phyloP scores from a whole-genome alignment of 1,139 yeast genomes.

The Diutina catenulata region DNA sequence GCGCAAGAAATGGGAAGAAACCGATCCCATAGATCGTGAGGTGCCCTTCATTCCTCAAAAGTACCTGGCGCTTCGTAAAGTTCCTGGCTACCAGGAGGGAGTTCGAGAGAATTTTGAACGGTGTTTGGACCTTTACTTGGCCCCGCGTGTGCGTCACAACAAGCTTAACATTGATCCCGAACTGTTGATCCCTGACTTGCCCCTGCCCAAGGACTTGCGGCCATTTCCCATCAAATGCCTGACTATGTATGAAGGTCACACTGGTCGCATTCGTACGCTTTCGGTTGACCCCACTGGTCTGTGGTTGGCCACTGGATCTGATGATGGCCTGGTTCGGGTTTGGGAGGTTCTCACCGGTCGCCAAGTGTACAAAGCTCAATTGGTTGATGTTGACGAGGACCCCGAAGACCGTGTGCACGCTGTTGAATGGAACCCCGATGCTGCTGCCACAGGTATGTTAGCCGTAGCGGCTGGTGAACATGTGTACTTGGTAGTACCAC shows the following conservation, averaged over 20 bases:
- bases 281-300: slow-evolving; percentile 83
- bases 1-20: slow-evolving; percentile 54
- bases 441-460: slow-evolving; percentile 49
- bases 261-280: slow-evolving; percentile 69
- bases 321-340: slow-evolving; percentile 88
- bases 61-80: slow-evolving; percentile 71
- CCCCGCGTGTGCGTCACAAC: slow-evolving; percentile 91
- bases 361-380: slow-evolving; percentile 59
- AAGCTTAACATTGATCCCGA: slow-evolving; percentile 94
- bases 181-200: slow-evolving; percentile 87
- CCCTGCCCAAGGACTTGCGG: slow-evolving; percentile 90
- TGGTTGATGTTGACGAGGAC: slow-evolving; percentile 39
- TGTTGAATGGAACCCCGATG: slow-evolving; percentile 85
- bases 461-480: slow-evolving; percentile 81
- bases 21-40: slow-evolving; percentile 71
- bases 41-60: slow-evolving; percentile 75
- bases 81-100: slow-evolving; percentile 82
- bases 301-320: slow-evolving; percentile 97
- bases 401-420: slow-evolving; percentile 70
- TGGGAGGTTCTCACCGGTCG: slow-evolving; percentile 97
- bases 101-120: slow-evolving; percentile 90
- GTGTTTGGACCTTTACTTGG: slow-evolving; percentile 83
- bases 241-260: slow-evolving; percentile 74
- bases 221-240: slow-evolving; percentile 97
- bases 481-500: slow-evolving; percentile 73